Conservation (phyloP, 495 filamentous ascomycete genomes). For the Elaphomyces granulatus region DNA sequence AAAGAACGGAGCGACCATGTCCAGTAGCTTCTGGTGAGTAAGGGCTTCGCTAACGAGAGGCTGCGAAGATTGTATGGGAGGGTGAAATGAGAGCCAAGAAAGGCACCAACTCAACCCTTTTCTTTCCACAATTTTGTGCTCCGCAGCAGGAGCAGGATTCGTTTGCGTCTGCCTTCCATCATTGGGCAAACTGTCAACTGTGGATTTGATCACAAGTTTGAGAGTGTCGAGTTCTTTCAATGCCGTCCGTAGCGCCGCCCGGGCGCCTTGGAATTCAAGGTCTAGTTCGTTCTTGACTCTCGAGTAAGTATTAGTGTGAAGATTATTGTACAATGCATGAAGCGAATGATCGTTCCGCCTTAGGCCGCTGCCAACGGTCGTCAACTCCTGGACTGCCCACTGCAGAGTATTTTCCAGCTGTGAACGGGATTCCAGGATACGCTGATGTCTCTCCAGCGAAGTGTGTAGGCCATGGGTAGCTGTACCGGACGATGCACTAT, state of each 20-base stretch:
- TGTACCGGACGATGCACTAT: no score
- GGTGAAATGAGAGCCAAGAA: background rate
- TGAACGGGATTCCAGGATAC: slow-evolving; percentile 11
- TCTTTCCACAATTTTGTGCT: no score
- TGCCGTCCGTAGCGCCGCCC: slow-evolving; percentile 22
- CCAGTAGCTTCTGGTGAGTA: slow-evolving; percentile 18
- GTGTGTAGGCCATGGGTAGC: no score
- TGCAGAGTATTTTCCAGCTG: slow-evolving; percentile 23
- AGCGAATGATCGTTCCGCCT: slow-evolving; percentile 26
- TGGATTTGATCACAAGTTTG: slow-evolving; percentile 27
- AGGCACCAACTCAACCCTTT: background rate
- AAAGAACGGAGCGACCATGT: slow-evolving; percentile 24
- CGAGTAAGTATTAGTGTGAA: slow-evolving; percentile 19
- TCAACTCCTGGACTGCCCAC: slow-evolving; percentile 19
- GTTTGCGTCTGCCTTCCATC: background rate
- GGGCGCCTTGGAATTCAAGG: slow-evolving; percentile 30
- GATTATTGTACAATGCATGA: slow-evolving; percentile 16
- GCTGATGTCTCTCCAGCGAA: no score
- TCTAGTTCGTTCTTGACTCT: slow-evolving; percentile 24
- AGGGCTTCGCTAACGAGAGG: background rate
- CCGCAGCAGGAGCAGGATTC: background rate
- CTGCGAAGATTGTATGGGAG: background rate
- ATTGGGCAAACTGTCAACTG: slow-evolving; percentile 24
- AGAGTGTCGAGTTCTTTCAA: slow-evolving; percentile 27
- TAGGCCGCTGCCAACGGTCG: slow-evolving; percentile 15